Conservation (phyloP, 306 rosid species). For the Sicyos baderoa region DNA sequence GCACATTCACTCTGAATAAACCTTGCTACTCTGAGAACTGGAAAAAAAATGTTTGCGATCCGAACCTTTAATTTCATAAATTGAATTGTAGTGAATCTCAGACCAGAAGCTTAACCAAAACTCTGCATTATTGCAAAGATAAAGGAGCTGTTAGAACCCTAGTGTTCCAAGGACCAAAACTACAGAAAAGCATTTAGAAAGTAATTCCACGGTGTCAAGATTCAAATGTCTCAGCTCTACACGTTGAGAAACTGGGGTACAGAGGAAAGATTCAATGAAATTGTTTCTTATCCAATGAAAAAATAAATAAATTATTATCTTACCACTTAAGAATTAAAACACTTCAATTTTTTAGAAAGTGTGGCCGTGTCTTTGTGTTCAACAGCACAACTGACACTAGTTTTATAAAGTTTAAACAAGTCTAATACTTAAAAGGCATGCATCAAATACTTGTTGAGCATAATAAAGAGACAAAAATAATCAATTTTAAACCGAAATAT, state of each 20-base stretch:
- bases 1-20: background rate
- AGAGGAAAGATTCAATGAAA: background rate
- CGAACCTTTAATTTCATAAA: constrained; percentile 53
- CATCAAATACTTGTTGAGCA: background rate
- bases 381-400: background rate
- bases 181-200: background rate
- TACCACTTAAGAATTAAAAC: constrained; percentile 31
- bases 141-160: constrained; percentile 14
- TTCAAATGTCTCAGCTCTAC: background rate
- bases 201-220: background rate
- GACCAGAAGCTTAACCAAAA: constrained; percentile 96
- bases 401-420: background rate
- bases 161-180: constrained; percentile 3
- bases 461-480: background rate
- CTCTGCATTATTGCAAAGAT: constrained; percentile 47
- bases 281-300: background rate
- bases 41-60: background rate
- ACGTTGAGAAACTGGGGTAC: background rate
- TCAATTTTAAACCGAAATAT: too few species aligned
- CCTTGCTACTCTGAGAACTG: background rate
- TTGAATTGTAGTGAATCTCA: constrained; percentile 84
- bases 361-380: background rate
- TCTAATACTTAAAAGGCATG: too few species aligned
- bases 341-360: background rate
- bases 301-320: constrained; percentile 11